phyloP scores from a whole-genome alignment of 345 rosid species.

The Gossypium longicalyx region DNA sequence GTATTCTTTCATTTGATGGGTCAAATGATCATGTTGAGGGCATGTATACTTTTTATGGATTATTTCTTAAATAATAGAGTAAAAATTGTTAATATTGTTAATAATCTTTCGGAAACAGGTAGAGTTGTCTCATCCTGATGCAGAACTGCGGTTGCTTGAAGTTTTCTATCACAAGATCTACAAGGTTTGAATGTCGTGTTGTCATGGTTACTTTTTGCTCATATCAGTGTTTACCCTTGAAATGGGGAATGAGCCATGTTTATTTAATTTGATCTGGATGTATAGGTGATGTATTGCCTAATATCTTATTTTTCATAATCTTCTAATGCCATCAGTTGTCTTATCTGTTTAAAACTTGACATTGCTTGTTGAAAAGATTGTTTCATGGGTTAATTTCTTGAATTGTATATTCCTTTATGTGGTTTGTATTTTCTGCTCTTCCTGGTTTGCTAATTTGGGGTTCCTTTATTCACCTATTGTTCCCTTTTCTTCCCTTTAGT shows the following conservation, averaged over 20 bases:
- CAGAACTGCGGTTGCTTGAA: slow-evolving; percentile 89
- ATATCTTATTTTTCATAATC: not conserved
- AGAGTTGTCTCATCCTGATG: slow-evolving; percentile 79
- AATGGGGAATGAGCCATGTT: not conserved
- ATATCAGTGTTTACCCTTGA: not conserved
- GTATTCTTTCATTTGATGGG: slow-evolving; percentile 14
- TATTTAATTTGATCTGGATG: slow-evolving; percentile 2
- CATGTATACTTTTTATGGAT: not conserved
- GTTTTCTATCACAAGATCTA: slow-evolving; percentile 92
- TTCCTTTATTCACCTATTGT: slow-evolving; percentile 3
- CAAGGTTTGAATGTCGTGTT: slow-evolving; percentile 47
- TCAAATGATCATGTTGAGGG: not conserved
- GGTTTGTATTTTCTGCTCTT: not conserved
- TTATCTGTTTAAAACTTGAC: not conserved
- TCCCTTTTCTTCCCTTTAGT: not conserved
- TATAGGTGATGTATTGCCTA: not conserved
- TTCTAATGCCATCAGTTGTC: not conserved
- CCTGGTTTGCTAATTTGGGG: not conserved
- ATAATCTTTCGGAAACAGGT: slow-evolving; percentile 48
- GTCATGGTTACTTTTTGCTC: not conserved
- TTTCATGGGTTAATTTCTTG: slow-evolving; percentile 2
- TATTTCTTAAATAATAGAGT: not conserved
- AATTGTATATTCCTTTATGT: not conserved
- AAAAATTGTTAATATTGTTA: not conserved
- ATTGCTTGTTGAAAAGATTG: not conserved